Conservation (phyloP, 2,329 filamentous ascomycete genomes). For the Pezicula rhizophila region DNA sequence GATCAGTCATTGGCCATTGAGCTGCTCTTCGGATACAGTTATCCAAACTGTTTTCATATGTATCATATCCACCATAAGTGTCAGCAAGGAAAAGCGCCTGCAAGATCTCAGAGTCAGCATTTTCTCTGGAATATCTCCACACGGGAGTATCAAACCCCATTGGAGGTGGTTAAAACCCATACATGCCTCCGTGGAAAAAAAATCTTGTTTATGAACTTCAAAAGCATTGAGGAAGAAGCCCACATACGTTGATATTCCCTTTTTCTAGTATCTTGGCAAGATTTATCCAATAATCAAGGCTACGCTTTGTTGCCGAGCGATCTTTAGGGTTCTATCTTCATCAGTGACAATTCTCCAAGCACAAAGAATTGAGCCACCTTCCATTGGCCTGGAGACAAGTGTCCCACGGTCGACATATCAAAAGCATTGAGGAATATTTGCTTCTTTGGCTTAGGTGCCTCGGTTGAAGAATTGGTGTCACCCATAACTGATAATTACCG, state of each 20-base stretch:
- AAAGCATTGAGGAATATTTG: conserved; percentile 59
- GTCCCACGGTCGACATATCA: conserved; percentile 60
- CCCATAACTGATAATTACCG: not conserved
- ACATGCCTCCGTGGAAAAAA: too few species aligned
- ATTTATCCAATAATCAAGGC: conserved; percentile 57
- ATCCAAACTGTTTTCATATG: conserved; percentile 51
- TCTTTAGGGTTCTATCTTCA: conserved; percentile 49
- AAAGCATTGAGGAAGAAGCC: too few species aligned
- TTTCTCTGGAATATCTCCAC: too few species aligned
- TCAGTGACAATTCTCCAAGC: conserved; percentile 3
- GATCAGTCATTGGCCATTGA: conserved; percentile 66
- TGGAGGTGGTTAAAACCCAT: too few species aligned
- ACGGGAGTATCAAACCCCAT: too few species aligned
- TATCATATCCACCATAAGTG: conserved; percentile 54
- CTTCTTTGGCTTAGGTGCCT: conserved; percentile 32
- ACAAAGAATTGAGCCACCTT: conserved; percentile 36
- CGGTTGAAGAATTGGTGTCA: conserved; percentile 4
- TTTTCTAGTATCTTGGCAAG: conserved; percentile 56
- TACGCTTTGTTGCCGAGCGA: conserved; percentile 53
- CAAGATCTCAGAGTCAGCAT: too few species aligned
- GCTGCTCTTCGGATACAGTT: conserved; percentile 57
- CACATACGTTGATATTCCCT: conserved; percentile 49
- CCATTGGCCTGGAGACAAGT: conserved; percentile 62
- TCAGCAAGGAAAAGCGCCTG: conserved; percentile 55
- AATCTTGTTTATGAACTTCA: too few species aligned